phyloP scores from a whole-genome alignment of 2,329 filamentous ascomycete species.

The Ophiostoma ips region DNA sequence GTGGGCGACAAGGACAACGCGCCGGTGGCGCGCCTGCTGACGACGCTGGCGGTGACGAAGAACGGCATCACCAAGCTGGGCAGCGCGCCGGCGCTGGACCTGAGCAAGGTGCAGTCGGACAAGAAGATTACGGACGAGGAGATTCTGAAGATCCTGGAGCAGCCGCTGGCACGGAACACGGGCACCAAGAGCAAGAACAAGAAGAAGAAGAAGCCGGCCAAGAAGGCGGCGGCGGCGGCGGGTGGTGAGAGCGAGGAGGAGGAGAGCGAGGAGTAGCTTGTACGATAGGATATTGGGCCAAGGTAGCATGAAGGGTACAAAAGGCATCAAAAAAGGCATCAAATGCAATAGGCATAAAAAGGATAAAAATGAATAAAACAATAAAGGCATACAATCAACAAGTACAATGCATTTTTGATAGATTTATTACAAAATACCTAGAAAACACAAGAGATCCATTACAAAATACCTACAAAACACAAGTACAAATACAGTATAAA shows the following conservation, averaged over 20 bases:
- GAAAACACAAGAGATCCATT: no score
- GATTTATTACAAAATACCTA: no score
- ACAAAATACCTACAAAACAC: no score
- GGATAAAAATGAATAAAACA: no score
- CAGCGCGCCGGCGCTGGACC: constrained; percentile 59
- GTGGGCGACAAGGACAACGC: constrained; percentile 84
- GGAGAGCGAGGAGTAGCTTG: constrained; percentile 4
- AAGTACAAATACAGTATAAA: no score
- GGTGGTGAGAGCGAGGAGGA: constrained; percentile 20
- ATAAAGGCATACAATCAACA: no score
- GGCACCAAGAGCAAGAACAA: constrained; percentile 81
- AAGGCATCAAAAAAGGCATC: no score
- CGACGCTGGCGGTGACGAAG: constrained; percentile 91
- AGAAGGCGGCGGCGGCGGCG: constrained; percentile 27
- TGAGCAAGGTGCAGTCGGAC: constrained; percentile 77
- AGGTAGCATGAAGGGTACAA: no score
- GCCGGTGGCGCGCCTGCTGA: constrained; percentile 74
- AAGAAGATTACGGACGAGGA: constrained; percentile 98
- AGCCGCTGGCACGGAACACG: constrained; percentile 72
- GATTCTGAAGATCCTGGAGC: constrained; percentile 84
- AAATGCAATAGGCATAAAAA: no score
- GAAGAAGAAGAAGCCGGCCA: constrained; percentile 51
- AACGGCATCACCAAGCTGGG: constrained; percentile 84
- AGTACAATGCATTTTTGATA: no score
- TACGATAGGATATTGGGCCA: no score